These are phyloP conservation scores for Bruguiera gymnorhiza DNA, from an alignment of 345 rosid genomes.

Conservation along the genomic window DNA sequence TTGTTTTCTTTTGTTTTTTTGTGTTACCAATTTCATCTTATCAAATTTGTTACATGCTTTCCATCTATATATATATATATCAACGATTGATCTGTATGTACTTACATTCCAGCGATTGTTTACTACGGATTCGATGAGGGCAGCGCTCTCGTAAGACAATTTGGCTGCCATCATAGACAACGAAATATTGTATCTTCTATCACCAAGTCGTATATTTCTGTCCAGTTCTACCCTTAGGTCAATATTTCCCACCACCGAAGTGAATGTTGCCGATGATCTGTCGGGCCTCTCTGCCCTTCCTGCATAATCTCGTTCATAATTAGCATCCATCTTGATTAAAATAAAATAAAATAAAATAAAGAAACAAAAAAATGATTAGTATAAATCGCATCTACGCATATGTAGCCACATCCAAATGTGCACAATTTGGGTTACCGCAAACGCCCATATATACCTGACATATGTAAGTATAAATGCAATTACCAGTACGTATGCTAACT, in stretches of 20 bases:
- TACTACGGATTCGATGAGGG: not conserved
- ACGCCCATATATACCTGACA: too few relatives aligned
- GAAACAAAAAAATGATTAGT: too few relatives aligned
- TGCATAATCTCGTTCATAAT: conserved; percentile 1
- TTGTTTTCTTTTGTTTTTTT: too few relatives aligned
- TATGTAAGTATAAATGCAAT: too few relatives aligned
- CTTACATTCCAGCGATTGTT: too few relatives aligned
- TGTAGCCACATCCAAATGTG: too few relatives aligned
- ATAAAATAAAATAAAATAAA: too few relatives aligned
- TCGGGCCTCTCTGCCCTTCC: conserved; percentile 1
- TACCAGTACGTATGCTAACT: too few relatives aligned
- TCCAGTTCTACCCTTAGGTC: conserved; percentile 8
- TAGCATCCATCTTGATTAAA: not conserved
- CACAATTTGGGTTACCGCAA: too few relatives aligned
- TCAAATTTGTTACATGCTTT: not conserved
- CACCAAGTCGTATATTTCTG: not conserved
- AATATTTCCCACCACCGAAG: conserved; percentile 5
- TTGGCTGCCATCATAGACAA: conserved; percentile 14
- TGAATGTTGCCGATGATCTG: conserved; percentile 8
- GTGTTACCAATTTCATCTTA: not conserved
- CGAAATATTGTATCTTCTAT: not conserved
- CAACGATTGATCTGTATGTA: too few relatives aligned
- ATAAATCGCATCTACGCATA: too few relatives aligned
- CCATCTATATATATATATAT: not conserved
- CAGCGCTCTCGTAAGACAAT: conserved; percentile 12